Evolutionary conservation across 2,329 filamentous ascomycete genomes (phyloP).

Genomic region (Parafenestella ontariensis): DNA sequence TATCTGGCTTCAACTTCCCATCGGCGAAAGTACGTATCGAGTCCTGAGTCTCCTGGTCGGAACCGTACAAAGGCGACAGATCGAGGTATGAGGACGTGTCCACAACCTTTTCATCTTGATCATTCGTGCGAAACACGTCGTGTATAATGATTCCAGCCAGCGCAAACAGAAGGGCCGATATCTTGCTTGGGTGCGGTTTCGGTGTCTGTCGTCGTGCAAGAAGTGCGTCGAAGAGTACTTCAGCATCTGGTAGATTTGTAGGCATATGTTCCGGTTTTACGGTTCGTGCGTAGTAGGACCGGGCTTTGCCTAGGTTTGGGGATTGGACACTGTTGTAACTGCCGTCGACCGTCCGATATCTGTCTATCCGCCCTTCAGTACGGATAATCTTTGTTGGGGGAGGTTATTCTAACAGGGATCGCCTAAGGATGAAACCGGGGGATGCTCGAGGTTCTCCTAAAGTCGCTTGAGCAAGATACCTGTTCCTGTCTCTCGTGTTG

Average conservation of each 20-base stretch:
- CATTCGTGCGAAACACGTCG: slow-evolving; percentile 69
- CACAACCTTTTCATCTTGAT: slow-evolving; percentile 62
- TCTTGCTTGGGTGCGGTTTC: slow-evolving; percentile 68
- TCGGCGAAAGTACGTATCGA: slow-evolving; percentile 65
- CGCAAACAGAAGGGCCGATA: slow-evolving; percentile 72
- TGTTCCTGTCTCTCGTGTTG: not conserved
- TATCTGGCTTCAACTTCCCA: slow-evolving; percentile 71
- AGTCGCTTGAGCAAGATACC: slow-evolving; percentile 23
- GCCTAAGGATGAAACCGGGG: slow-evolving; percentile 36
- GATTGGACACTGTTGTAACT: slow-evolving; percentile 62
- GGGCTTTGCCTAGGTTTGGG: slow-evolving; percentile 66
- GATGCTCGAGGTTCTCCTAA: slow-evolving; percentile 52
- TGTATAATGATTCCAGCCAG: slow-evolving; percentile 67
- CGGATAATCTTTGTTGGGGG: not conserved
- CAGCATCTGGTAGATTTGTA: slow-evolving; percentile 55
- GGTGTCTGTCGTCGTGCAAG: slow-evolving; percentile 51
- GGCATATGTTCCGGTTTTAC: slow-evolving; percentile 62
- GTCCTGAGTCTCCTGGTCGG: slow-evolving; percentile 68
- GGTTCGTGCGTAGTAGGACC: slow-evolving; percentile 67
- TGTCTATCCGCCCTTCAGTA: not conserved
- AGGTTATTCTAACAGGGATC: slow-evolving; percentile 2
- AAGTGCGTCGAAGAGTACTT: not conserved
- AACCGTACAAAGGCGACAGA: slow-evolving; percentile 73
- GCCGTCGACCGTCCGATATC: slow-evolving; percentile 33
- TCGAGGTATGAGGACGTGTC: slow-evolving; percentile 74